Evolutionary conservation across 768 basidiomycete genomes (phyloP).

Genomic region (Leccinum disarticulatum): DNA sequence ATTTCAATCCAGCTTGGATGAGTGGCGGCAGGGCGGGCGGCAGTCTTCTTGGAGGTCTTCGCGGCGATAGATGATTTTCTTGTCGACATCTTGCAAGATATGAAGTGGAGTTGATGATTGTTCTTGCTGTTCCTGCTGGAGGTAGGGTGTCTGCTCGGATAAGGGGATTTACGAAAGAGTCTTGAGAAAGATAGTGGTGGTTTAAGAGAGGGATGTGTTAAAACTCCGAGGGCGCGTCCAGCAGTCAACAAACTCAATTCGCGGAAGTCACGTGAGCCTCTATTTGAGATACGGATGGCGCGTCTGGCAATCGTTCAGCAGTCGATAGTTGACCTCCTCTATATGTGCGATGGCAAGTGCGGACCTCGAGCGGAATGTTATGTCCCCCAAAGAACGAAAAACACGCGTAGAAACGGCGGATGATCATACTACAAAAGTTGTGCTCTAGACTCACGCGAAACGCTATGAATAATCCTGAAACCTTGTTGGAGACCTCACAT

Average conservation of each 20-base stretch:
- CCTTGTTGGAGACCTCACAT: constrained; percentile 16
- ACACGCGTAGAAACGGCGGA: constrained; percentile 6
- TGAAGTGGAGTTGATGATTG: constrained; percentile 8
- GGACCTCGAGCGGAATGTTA: constrained; percentile 13
- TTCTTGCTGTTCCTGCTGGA: constrained; percentile 19
- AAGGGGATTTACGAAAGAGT: constrained; percentile 20
- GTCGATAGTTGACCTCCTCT: neutral
- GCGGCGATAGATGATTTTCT: constrained; percentile 48
- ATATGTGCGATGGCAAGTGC: constrained; percentile 4
- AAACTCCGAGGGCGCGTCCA: constrained; percentile 42
- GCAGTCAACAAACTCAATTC: constrained; percentile 43
- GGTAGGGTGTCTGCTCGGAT: constrained; percentile 14
- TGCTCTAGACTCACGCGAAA: constrained; percentile 16
- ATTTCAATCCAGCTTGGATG: constrained; percentile 71
- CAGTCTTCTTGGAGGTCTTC: constrained; percentile 40
- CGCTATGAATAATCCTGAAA: constrained; percentile 16
- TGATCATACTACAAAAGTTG: constrained; percentile 17
- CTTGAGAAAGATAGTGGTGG: constrained; percentile 46
- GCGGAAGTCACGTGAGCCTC: constrained; percentile 36
- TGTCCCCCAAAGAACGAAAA: constrained; percentile 16
- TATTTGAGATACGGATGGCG: constrained; percentile 33
- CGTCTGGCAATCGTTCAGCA: constrained; percentile 14
- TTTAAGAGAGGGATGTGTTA: constrained; percentile 41
- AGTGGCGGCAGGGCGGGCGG: constrained; percentile 31
- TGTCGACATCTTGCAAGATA: constrained; percentile 29